phyloP scores from a whole-genome alignment of 192 early-diverging fungal genomes.

The Backusella tarrabulga region DNA sequence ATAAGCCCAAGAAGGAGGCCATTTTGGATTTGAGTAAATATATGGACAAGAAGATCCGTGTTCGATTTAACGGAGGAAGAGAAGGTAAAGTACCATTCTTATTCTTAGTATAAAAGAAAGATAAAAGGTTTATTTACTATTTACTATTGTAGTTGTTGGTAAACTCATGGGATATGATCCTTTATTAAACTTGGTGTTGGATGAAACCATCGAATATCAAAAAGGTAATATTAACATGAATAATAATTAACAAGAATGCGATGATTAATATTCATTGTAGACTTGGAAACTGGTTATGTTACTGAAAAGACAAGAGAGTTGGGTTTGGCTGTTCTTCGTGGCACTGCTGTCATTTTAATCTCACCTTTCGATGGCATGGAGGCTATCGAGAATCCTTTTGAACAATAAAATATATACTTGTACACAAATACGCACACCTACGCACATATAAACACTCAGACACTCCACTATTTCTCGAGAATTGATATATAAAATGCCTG shows the following conservation, averaged over 20 bases:
- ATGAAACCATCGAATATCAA: conserved; percentile 84
- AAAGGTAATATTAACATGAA: conserved; percentile 46
- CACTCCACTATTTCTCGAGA: not conserved
- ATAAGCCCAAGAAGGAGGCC: conserved; percentile 79
- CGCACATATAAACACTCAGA: not conserved
- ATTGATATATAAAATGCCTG: not conserved
- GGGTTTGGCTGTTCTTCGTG: conserved; percentile 87
- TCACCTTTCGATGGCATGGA: conserved; percentile 89
- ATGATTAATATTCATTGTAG: not conserved
- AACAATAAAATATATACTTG: not conserved
- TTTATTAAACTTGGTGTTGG: conserved; percentile 91
- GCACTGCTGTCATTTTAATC: conserved; percentile 86
- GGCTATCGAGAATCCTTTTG: conserved; percentile 90
- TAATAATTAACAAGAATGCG: not conserved
- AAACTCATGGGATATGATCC: conserved; percentile 91
- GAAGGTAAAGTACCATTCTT: conserved; percentile 63
- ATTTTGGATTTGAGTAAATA: conserved; percentile 95
- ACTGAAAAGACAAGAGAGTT: conserved; percentile 63
- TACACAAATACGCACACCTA: not conserved
- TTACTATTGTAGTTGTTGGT: conserved; percentile 68
- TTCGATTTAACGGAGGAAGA: conserved; percentile 91
- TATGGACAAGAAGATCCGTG: conserved; percentile 86
- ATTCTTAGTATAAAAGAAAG: not conserved
- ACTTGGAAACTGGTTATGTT: conserved; percentile 32
- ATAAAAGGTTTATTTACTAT: not conserved